Evolutionary conservation across 768 basidiomycete genomes (phyloP).

Genomic region (Termitomyces sp.): DNA sequence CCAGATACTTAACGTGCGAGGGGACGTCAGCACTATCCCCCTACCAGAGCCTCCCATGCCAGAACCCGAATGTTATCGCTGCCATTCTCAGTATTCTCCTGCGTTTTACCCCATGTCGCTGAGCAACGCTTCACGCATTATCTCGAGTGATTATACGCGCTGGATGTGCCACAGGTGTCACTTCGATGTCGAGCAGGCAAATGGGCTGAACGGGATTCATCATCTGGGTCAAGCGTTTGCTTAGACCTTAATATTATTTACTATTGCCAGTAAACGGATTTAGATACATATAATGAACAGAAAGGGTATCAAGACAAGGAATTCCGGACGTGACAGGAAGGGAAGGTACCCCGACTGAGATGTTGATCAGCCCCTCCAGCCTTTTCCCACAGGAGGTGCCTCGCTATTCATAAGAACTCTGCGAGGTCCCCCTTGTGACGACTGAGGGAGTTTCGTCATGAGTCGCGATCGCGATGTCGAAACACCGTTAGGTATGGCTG

Average conservation of each 20-base stretch:
- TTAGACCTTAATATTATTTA: not conserved
- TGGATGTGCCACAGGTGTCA: slow-evolving; percentile 46
- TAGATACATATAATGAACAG: not conserved
- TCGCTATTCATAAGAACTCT: slow-evolving; percentile 66
- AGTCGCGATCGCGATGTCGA: slow-evolving; percentile 17
- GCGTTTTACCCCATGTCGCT: slow-evolving; percentile 50
- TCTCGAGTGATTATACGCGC: slow-evolving; percentile 3
- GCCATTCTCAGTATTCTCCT: slow-evolving; percentile 68
- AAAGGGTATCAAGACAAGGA: not conserved
- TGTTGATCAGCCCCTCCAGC: slow-evolving; percentile 41
- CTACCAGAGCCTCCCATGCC: slow-evolving; percentile 15
- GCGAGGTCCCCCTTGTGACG: slow-evolving; percentile 44
- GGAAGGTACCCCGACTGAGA: not conserved
- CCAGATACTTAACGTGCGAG: slow-evolving; percentile 48
- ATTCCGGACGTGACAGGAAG: not conserved
- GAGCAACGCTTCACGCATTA: slow-evolving; percentile 1
- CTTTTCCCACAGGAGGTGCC: slow-evolving; percentile 43
- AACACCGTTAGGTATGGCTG: slow-evolving; percentile 13
- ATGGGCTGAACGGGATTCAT: slow-evolving; percentile 25
- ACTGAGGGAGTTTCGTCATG: slow-evolving; percentile 26
- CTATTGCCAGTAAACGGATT: not conserved
- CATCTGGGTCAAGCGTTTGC: not conserved
- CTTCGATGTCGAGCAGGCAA: slow-evolving; percentile 28
- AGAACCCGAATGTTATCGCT: slow-evolving; percentile 52
- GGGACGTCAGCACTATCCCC: slow-evolving; percentile 25